phyloP scores from a whole-genome alignment of 441 rosid genomes.

The Isatis lusitanica region DNA sequence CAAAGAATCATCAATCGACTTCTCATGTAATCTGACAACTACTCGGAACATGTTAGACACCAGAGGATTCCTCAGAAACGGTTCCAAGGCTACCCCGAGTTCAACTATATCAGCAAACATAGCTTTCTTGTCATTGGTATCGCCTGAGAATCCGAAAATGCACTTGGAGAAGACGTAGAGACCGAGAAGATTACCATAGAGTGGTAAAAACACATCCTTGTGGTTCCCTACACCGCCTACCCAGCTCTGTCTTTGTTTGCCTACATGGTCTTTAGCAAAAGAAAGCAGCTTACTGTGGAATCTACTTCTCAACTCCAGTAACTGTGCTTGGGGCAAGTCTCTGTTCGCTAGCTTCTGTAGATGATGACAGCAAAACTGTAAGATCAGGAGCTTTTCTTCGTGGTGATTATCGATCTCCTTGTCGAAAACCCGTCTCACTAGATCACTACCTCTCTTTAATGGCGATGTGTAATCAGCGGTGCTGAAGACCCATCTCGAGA shows the following conservation, averaged over 20 bases:
- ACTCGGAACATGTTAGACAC: slow-evolving; percentile 61
- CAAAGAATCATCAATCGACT: slow-evolving; percentile 33
- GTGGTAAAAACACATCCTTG: slow-evolving; percentile 84
- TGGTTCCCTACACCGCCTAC: slow-evolving; percentile 87
- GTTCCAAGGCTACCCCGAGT: slow-evolving; percentile 55
- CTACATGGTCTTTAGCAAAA: slow-evolving; percentile 50
- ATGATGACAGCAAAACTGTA: slow-evolving; percentile 80
- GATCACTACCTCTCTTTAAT: slow-evolving; percentile 49
- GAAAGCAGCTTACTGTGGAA: slow-evolving; percentile 54
- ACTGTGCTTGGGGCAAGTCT: slow-evolving; percentile 36
- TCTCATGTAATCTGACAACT: slow-evolving; percentile 54
- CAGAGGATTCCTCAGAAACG: slow-evolving; percentile 73
- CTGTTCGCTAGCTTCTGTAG: slow-evolving; percentile 49
- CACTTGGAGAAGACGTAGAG: slow-evolving; percentile 70
- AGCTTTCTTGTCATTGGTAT: slow-evolving; percentile 29
- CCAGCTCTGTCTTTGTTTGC: slow-evolving; percentile 61
- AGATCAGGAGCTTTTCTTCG: slow-evolving; percentile 85
- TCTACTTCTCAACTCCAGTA: slow-evolving; percentile 59
- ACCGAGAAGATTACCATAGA: slow-evolving; percentile 81
- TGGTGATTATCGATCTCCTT: slow-evolving; percentile 95
- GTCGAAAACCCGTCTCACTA: slow-evolving; percentile 90
- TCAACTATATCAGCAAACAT: slow-evolving; percentile 47
- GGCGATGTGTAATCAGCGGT: slow-evolving; percentile 52
- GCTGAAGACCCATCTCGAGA: slow-evolving; percentile 58
- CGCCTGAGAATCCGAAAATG: slow-evolving; percentile 41